Conservation (phyloP, 495 filamentous ascomycete genomes). For the Aspergillus coremiiformis region DNA sequence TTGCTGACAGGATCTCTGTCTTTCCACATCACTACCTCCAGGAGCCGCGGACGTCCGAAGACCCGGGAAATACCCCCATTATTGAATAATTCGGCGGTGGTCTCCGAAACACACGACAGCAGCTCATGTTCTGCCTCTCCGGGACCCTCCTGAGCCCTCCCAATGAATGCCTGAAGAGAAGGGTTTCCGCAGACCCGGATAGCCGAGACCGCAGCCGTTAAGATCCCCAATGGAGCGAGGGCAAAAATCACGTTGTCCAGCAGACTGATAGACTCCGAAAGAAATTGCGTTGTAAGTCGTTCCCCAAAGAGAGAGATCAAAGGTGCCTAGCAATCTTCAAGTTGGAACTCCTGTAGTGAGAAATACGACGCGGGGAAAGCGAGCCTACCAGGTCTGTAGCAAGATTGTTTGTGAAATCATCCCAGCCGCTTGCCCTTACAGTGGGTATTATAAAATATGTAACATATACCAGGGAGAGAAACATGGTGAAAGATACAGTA, state of each 20-base stretch:
- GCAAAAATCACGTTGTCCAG: constrained; percentile 50
- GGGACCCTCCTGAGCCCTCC: constrained; percentile 39
- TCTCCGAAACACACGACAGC: constrained; percentile 36
- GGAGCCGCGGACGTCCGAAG: constrained; percentile 32
- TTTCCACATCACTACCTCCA: constrained; percentile 36
- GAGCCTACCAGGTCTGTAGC: constrained; percentile 37
- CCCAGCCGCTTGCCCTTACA: constrained; percentile 27
- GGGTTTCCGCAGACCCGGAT: constrained; percentile 47
- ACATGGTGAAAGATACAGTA: constrained; percentile 5
- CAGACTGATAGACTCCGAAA: constrained; percentile 43
- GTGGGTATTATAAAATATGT: constrained; percentile 14
- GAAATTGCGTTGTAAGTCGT: constrained; percentile 49
- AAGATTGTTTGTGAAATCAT: constrained; percentile 49
- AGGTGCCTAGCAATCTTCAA: constrained; percentile 26
- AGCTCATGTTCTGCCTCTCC: constrained; percentile 36
- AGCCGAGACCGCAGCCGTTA: constrained; percentile 46
- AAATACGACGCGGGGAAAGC: neutral
- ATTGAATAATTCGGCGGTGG: constrained; percentile 38
- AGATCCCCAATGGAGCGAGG: constrained; percentile 46
- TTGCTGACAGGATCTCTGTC: constrained; percentile 13
- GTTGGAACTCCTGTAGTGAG: neutral
- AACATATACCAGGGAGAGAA: constrained; percentile 14
- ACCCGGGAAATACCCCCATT: constrained; percentile 37
- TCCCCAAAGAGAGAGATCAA: constrained; percentile 51
- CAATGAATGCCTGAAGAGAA: constrained; percentile 47